Conservation (phyloP, 371 early-diverging fungal species). For the Blakeslea trispora region DNA sequence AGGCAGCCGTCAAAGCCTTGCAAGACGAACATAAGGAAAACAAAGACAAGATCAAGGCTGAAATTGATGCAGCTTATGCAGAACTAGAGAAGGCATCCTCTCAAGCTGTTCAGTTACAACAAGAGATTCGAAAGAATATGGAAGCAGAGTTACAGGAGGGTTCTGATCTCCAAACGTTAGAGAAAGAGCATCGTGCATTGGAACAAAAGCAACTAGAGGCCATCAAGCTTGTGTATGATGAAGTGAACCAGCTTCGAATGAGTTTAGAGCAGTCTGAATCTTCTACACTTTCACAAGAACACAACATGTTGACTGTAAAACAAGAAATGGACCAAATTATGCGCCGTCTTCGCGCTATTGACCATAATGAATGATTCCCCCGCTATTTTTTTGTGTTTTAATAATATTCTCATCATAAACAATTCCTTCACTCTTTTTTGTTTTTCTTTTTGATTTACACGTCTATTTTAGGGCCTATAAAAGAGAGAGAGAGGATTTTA, state of each 20-base stretch:
- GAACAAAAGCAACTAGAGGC: slow-evolving; percentile 38
- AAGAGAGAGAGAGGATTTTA: no score
- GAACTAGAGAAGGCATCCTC: slow-evolving; percentile 36
- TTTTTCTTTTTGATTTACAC: no score
- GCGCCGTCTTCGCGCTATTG: slow-evolving; percentile 45
- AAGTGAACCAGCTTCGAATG: slow-evolving; percentile 32
- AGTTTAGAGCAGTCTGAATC: slow-evolving; percentile 29
- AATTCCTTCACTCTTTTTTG: neutral
- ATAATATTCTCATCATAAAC: slow-evolving; percentile 9
- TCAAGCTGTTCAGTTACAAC: slow-evolving; percentile 36
- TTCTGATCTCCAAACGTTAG: slow-evolving; percentile 31
- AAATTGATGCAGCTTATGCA: slow-evolving; percentile 40
- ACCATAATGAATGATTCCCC: slow-evolving; percentile 18
- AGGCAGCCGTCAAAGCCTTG: slow-evolving; percentile 26
- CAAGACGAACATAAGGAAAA: slow-evolving; percentile 38
- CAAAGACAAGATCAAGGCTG: slow-evolving; percentile 32
- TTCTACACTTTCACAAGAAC: slow-evolving; percentile 40
- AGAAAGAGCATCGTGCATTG: slow-evolving; percentile 24
- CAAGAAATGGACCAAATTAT: slow-evolving; percentile 51
- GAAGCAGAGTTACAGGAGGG: slow-evolving; percentile 29
- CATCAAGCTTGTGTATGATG: slow-evolving; percentile 33
- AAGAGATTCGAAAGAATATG: slow-evolving; percentile 42
- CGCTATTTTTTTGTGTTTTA: no score
- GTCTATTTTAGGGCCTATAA: no score
- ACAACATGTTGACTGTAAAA: slow-evolving; percentile 40